Conservation (phyloP, 2,329 filamentous ascomycete species). For the Pestalotiopsis sp. region DNA sequence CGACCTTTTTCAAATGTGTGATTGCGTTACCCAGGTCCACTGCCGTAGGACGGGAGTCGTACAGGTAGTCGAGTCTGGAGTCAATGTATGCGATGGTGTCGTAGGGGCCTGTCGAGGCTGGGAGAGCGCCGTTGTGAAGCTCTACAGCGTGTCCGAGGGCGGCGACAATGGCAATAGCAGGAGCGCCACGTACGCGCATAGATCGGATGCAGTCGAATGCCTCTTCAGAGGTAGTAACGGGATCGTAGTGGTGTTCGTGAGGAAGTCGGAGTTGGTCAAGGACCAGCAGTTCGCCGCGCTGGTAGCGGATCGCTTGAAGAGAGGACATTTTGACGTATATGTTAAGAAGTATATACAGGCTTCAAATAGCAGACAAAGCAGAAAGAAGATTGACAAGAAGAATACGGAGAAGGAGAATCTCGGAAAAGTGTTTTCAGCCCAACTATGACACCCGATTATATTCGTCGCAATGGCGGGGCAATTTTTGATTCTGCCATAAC, state of each 20-base stretch:
- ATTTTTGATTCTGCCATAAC: slow-evolving; percentile 13
- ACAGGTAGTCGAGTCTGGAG: slow-evolving; percentile 80
- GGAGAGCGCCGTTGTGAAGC: slow-evolving; percentile 57
- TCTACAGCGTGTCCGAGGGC: slow-evolving; percentile 87
- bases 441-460: background rate
- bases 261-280: slow-evolving; percentile 83
- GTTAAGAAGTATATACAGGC: background rate
- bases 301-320: slow-evolving; percentile 79
- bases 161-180: slow-evolving; percentile 97
- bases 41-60: slow-evolving; percentile 87
- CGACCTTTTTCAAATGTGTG: slow-evolving; percentile 69
- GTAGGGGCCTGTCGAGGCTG: slow-evolving; percentile 44
- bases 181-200: slow-evolving; percentile 81
- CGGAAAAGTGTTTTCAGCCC: background rate
- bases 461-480: slow-evolving; percentile 4
- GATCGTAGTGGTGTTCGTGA: slow-evolving; percentile 78
- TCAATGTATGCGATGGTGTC: slow-evolving; percentile 73
- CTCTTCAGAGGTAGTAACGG: slow-evolving; percentile 69
- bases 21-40: slow-evolving; percentile 94
- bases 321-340: slow-evolving; percentile 44
- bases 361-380: background rate
- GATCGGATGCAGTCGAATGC: slow-evolving; percentile 82
- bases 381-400: background rate
- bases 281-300: slow-evolving; percentile 71
- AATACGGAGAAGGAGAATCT: too few relatives aligned